phyloP scores from a whole-genome alignment of 495 filamentous ascomycete species.

The Neurospora pannonica region DNA sequence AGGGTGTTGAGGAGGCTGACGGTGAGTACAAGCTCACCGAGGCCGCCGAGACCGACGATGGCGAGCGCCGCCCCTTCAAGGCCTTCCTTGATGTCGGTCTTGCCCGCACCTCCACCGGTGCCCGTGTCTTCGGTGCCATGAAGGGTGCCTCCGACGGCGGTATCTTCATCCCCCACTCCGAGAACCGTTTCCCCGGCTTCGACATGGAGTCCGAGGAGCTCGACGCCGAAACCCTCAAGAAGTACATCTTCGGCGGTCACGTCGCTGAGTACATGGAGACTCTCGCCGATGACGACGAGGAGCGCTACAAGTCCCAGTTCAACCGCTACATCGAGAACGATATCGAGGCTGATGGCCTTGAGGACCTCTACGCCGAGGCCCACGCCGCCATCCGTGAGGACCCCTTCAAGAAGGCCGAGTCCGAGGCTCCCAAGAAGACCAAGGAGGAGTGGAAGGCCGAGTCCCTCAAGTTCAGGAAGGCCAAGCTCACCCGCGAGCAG shows the following conservation, averaged over 20 bases:
- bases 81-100: slow-evolving; percentile 96
- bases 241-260: slow-evolving; percentile 98
- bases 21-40: slow-evolving; percentile 93
- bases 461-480: slow-evolving; percentile 73
- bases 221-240: slow-evolving; percentile 90
- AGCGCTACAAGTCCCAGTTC: slow-evolving; percentile 98
- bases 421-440: slow-evolving; percentile 71
- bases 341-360: slow-evolving; percentile 89
- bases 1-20: slow-evolving; percentile 86
- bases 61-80: slow-evolving; percentile 96
- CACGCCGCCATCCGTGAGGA: slow-evolving; percentile 97
- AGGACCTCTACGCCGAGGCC: slow-evolving; percentile 92
- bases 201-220: slow-evolving; percentile 95
- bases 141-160: slow-evolving; percentile 99
- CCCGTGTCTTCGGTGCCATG: slow-evolving; percentile 98
- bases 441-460: slow-evolving; percentile 97
- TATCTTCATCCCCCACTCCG: slow-evolving; percentile 93
- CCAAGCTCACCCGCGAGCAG: slow-evolving; percentile 73
- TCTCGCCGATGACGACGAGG: slow-evolving; percentile 98
- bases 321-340: slow-evolving; percentile 93
- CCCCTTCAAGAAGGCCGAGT: slow-evolving; percentile 88
- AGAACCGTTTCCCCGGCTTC: slow-evolving; percentile 98
- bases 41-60: slow-evolving; percentile 72
- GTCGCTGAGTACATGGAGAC: slow-evolving; percentile 99
- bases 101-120: slow-evolving; percentile 90